Evolutionary conservation across 768 basidiomycete species (phyloP).

Genomic region (Serendipita indica): DNA sequence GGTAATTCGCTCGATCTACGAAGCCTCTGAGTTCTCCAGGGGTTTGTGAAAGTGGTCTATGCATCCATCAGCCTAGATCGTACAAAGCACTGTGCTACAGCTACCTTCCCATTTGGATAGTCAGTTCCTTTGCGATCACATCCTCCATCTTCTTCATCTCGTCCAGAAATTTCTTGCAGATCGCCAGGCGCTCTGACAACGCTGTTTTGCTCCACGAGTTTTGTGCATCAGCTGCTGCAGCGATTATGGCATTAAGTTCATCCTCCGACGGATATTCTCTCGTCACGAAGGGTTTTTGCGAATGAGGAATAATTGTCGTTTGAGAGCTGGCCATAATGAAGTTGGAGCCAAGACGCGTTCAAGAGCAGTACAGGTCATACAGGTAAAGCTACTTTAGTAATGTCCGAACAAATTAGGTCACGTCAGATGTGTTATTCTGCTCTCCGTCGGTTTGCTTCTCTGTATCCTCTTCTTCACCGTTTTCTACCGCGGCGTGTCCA

Average conservation of each 20-base stretch:
- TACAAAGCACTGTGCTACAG: background rate
- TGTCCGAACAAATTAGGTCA: background rate
- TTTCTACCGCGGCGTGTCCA: background rate
- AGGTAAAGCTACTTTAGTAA: too few relatives aligned
- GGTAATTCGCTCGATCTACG: slow-evolving; percentile 65
- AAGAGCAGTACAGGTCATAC: background rate
- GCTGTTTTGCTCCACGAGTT: slow-evolving; percentile 51
- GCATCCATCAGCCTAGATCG: background rate
- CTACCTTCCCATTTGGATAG: slow-evolving; percentile 84
- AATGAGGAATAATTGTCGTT: slow-evolving; percentile 76
- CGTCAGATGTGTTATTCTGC: background rate
- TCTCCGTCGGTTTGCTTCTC: background rate
- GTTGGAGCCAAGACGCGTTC: background rate
- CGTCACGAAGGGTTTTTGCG: slow-evolving; percentile 50
- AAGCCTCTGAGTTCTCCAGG: slow-evolving; percentile 70
- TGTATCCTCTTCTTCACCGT: background rate
- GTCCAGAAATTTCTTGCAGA: slow-evolving; percentile 54
- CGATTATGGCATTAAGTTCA: slow-evolving; percentile 49
- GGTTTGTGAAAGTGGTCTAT: slow-evolving; percentile 63
- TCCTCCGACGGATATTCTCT: slow-evolving; percentile 45
- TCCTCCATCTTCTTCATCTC: slow-evolving; percentile 40
- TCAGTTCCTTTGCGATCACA: slow-evolving; percentile 59
- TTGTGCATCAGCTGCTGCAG: slow-evolving; percentile 48
- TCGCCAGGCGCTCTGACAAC: slow-evolving; percentile 47
- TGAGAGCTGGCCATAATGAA: slow-evolving; percentile 27